Percentiles rank a stretch among this genome's conserved stretches.
Evolutionary conservation across 2,329 filamentous ascomycete genomes (phyloP).

Genomic region (Bipolaris zeicola): DNA sequence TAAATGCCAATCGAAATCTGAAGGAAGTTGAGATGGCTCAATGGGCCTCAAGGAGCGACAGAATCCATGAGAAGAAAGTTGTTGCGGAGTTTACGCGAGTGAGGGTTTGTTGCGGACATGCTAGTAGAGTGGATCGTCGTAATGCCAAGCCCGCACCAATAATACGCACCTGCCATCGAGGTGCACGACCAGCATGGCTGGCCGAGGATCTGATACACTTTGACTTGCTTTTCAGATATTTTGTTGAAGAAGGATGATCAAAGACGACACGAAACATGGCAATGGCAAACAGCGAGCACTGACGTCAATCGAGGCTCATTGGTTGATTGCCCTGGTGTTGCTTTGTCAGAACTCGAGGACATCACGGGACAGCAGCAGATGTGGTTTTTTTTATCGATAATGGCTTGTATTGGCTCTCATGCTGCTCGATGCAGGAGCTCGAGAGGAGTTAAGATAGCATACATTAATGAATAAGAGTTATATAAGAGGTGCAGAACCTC

Average conservation of each 20-base stretch:
- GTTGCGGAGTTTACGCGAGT: constrained; percentile 16
- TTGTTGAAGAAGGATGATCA: background rate
- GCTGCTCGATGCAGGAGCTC: constrained; percentile 39
- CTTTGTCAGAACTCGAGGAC: background rate
- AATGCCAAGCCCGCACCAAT: constrained; percentile 30
- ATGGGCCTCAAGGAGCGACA: constrained; percentile 25
- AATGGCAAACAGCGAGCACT: background rate
- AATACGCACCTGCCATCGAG: constrained; percentile 24
- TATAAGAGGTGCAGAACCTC: constrained; percentile 48
- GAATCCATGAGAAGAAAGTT: constrained; percentile 24
- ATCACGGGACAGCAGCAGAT: background rate
- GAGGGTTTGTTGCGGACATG: constrained; percentile 14
- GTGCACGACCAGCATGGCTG: constrained; percentile 11
- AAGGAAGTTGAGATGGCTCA: constrained; percentile 4
- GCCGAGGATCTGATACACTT: background rate
- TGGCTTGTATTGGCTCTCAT: constrained; percentile 45
- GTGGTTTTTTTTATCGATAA: constrained; percentile 18
- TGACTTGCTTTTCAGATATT: background rate
- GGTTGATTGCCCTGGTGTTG: background rate
- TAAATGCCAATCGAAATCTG: constrained; percentile 2
- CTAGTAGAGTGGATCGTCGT: constrained; percentile 19
- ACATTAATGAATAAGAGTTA: constrained; percentile 52
- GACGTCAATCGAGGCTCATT: background rate
- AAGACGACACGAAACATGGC: background rate
- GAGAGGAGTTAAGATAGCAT: constrained; percentile 42